Conservation (phyloP, 2,329 filamentous ascomycete species). For the Lachnellula willkommii region DNA sequence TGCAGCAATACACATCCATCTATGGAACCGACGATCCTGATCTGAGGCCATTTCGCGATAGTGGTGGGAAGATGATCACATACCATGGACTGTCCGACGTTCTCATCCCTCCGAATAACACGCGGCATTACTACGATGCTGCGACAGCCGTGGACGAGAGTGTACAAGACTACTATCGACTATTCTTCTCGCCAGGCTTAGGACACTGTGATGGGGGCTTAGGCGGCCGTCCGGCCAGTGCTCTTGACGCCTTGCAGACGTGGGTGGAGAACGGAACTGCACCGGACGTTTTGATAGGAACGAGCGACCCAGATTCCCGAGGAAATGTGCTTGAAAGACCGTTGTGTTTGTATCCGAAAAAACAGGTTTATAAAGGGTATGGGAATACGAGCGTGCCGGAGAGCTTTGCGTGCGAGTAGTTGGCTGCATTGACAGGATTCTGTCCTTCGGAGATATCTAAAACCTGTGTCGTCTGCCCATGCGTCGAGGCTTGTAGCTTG, state of each 20-base stretch:
- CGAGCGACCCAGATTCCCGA: not conserved
- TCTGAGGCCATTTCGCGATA: conserved; percentile 4
- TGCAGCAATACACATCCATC: conserved; percentile 8
- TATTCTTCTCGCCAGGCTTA: conserved; percentile 4
- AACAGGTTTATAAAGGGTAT: not conserved
- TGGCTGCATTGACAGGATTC: too few relatives aligned
- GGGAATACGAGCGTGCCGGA: not conserved
- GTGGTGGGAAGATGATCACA: conserved; percentile 12
- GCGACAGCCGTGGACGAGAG: conserved; percentile 16
- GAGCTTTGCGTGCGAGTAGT: not conserved
- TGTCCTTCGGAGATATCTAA: too few relatives aligned
- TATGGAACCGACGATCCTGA: conserved; percentile 13
- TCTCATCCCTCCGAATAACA: conserved; percentile 35
- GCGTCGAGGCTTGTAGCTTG: too few relatives aligned
- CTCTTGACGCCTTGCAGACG: conserved; percentile 24
- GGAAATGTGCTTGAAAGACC: conserved; percentile 26
- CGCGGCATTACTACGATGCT: conserved; percentile 34
- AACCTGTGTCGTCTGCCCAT: too few relatives aligned
- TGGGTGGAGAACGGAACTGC: conserved; percentile 31
- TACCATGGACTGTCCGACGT: not conserved
- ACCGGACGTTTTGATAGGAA: conserved; percentile 13
- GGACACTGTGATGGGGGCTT: conserved; percentile 21
- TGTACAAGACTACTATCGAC: conserved; percentile 5
- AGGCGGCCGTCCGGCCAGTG: conserved; percentile 17
- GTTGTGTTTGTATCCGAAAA: conserved; percentile 3